phyloP scores from a whole-genome alignment of 176 grass and related monocot genomes.

The Oryza australiensis region DNA sequence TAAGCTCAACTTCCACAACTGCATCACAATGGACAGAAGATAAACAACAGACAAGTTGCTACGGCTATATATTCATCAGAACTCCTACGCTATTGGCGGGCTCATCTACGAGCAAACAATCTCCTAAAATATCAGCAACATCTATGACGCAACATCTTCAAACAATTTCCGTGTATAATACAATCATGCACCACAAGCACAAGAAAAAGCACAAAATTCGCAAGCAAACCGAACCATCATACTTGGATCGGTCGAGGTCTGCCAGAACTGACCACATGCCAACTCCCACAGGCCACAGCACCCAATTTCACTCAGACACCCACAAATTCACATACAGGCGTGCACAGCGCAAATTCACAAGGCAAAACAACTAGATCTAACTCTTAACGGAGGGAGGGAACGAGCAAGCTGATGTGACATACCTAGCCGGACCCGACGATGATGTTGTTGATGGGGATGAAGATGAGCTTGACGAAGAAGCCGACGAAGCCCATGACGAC shows the following conservation, averaged over 20 bases:
- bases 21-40: not conserved
- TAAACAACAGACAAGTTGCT: not conserved
- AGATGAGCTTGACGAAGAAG: conserved; percentile 87
- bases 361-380: not conserved
- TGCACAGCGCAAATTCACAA: not conserved
- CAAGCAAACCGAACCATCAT: not conserved
- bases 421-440: conserved; percentile 90
- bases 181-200: not conserved
- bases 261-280: not conserved
- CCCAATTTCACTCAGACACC: not conserved
- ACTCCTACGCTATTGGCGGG: not conserved
- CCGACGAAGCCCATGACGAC: conserved; percentile 86
- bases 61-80: not conserved
- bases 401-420: not conserved
- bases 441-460: conserved; percentile 92
- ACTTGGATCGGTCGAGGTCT: not conserved
- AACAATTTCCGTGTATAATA: not conserved
- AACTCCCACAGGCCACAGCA: not conserved
- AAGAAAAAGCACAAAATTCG: not conserved
- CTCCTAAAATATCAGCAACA: not conserved
- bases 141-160: not conserved
- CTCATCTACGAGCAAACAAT: not conserved
- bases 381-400: not conserved
- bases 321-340: not conserved
- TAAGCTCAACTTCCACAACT: not conserved